These are phyloP conservation scores for Phalaenopsis equestris DNA, from an alignment of 106 monocot genomes.

Conservation along the genomic window DNA sequence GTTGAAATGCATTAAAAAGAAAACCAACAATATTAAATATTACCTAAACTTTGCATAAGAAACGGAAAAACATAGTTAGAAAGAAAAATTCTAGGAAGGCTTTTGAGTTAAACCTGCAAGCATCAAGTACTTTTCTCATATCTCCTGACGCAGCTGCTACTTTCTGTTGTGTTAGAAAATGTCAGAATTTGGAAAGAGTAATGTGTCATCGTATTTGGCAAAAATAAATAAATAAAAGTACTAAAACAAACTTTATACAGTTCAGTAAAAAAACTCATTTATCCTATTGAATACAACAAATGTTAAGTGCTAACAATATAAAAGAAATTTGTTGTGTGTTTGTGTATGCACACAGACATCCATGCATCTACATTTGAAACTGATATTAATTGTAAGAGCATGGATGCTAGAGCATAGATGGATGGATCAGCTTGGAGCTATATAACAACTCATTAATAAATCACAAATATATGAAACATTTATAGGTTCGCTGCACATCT, in stretches of 20 bases:
- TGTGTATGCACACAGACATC: neutral
- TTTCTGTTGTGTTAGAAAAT: slow-evolving; percentile 46
- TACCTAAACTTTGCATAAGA: neutral
- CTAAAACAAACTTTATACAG: neutral
- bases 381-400: neutral
- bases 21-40: neutral
- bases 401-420: neutral
- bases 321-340: neutral
- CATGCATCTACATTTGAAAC: neutral
- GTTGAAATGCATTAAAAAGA: neutral
- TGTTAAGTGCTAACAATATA: neutral
- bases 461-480: neutral
- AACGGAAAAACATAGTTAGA: neutral
- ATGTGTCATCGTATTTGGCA: neutral
- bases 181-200: neutral
- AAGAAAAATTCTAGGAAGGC: neutral
- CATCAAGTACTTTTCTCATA: slow-evolving; percentile 90
- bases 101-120: slow-evolving; percentile 49
- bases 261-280: neutral
- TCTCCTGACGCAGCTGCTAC: slow-evolving; percentile 96
- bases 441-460: neutral
- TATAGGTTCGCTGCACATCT: neutral
- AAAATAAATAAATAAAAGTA: neutral
- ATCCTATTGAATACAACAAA: neutral
- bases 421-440: neutral